Conservation (phyloP, 176 grass and related monocot species). For the Tillandsia fasciculata region DNA sequence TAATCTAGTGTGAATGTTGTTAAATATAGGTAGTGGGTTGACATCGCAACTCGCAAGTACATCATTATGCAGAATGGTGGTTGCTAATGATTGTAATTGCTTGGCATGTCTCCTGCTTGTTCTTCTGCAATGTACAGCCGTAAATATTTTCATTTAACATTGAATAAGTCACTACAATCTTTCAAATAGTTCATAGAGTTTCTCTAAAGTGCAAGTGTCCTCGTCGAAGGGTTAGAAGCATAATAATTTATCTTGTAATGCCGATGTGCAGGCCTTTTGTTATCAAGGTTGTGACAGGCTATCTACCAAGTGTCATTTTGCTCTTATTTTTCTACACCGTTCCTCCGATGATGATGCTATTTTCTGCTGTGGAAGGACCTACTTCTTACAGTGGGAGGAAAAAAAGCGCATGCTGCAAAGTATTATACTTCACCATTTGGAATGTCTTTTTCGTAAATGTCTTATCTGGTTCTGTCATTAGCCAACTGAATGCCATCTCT, state of each 20-base stretch:
- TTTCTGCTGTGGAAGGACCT: constrained; percentile 74
- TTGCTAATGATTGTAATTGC: no score
- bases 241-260: constrained; percentile 3
- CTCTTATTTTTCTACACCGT: constrained; percentile 73
- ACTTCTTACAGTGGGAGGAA: constrained; percentile 81
- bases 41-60: no score
- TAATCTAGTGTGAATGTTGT: no score
- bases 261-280: constrained; percentile 43
- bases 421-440: constrained; percentile 75
- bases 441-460: constrained; percentile 96
- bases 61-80: no score
- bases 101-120: no score
- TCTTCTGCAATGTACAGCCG: no score
- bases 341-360: constrained; percentile 81
- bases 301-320: constrained; percentile 82
- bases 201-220: not conserved
- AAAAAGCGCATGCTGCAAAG: constrained; percentile 75
- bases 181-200: not conserved
- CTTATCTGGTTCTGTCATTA: constrained; percentile 68
- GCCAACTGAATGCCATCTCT: constrained; percentile 53
- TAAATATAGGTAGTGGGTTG: no score
- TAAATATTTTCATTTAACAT: not conserved
- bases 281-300: constrained; percentile 62
- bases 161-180: not conserved
- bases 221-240: not conserved